phyloP scores from a whole-genome alignment of 768 basidiomycete species.

The Mycena leptocephala region DNA sequence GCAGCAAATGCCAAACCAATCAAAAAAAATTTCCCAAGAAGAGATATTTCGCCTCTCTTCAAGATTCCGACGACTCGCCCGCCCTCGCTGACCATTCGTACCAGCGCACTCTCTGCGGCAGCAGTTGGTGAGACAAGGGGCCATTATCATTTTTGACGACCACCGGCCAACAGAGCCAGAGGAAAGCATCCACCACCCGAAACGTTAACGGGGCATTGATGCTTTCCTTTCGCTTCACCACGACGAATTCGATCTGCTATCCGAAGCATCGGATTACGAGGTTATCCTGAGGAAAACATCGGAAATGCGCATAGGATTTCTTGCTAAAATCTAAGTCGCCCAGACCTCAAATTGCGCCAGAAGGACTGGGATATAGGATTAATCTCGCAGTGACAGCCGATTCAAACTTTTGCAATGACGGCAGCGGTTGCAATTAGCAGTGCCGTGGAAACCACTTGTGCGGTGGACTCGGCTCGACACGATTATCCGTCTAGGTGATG shows the following conservation, averaged over 20 bases:
- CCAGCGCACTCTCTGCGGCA: constrained; percentile 64
- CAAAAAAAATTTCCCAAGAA: constrained; percentile 57
- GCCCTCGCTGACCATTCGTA: constrained; percentile 67
- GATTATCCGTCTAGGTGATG: constrained; percentile 66
- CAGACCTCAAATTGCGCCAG: constrained; percentile 29
- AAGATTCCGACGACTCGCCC: constrained; percentile 64
- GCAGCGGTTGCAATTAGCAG: constrained; percentile 66
- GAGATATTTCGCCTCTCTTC: constrained; percentile 56
- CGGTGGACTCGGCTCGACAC: constrained; percentile 51
- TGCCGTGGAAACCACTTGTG: constrained; percentile 29
- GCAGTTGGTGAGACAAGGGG: constrained; percentile 65
- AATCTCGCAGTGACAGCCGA: constrained; percentile 64
- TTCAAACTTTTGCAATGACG: constrained; percentile 62
- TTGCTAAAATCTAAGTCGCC: constrained; percentile 33
- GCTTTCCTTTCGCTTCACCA: constrained; percentile 67
- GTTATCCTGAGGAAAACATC: constrained; percentile 66
- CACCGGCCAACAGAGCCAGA: constrained; percentile 66
- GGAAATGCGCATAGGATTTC: constrained; percentile 72
- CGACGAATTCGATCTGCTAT: constrained; percentile 62
- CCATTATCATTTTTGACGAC: constrained; percentile 72
- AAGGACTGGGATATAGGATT: constrained; percentile 59
- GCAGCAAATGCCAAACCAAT: constrained; percentile 75
- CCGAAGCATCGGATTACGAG: constrained; percentile 56
- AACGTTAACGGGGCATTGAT: constrained; percentile 70
- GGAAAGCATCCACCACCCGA: constrained; percentile 68